Percentiles rank a stretch among this genome's conserved stretches.
phyloP scores from a whole-genome alignment of 2,329 filamentous ascomycete species.

The Paraphoma sp. region DNA sequence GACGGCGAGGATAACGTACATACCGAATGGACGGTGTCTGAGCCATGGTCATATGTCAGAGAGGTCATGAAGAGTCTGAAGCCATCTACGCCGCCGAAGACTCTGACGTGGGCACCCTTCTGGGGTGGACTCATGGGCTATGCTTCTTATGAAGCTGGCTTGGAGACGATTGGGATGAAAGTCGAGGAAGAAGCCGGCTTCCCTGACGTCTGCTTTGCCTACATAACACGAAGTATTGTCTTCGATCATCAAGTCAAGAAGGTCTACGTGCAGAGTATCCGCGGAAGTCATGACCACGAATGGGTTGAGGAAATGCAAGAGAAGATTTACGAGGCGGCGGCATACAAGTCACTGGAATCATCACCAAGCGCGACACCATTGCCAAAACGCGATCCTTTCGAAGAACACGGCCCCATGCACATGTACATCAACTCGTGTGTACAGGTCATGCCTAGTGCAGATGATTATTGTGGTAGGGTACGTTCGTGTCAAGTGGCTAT shows the following conservation, averaged over 20 bases:
- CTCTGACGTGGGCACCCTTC: slow-evolving; percentile 62
- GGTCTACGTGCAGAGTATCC: slow-evolving; percentile 73
- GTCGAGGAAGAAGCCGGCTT: slow-evolving; percentile 44
- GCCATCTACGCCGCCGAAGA: slow-evolving; percentile 33
- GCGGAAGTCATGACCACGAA: slow-evolving; percentile 45
- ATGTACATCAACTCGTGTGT: slow-evolving; percentile 35
- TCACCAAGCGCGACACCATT: slow-evolving; percentile 36
- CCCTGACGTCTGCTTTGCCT: slow-evolving; percentile 77
- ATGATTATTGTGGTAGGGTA: slow-evolving; percentile 71
- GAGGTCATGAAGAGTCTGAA: slow-evolving; percentile 46
- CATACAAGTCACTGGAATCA: slow-evolving; percentile 35
- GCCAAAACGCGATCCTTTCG: slow-evolving; percentile 39
- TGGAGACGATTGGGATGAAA: slow-evolving; percentile 64
- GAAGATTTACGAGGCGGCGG: slow-evolving; percentile 36
- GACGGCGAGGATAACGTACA: slow-evolving; percentile 36
- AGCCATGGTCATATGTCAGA: slow-evolving; percentile 51
- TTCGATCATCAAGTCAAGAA: slow-evolving; percentile 71
- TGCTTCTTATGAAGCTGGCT: slow-evolving; percentile 82
- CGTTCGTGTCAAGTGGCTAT: slow-evolving; percentile 73
- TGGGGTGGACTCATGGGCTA: slow-evolving; percentile 86
- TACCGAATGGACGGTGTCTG: slow-evolving; percentile 30
- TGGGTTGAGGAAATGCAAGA: slow-evolving; percentile 55
- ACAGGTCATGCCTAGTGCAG: slow-evolving; percentile 14
- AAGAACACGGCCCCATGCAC: slow-evolving; percentile 31
- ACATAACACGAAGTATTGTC: slow-evolving; percentile 78